These are phyloP conservation scores for Oryza meyeriana DNA, from an alignment of 176 grass and related monocot species.

Conservation along the genomic window DNA sequence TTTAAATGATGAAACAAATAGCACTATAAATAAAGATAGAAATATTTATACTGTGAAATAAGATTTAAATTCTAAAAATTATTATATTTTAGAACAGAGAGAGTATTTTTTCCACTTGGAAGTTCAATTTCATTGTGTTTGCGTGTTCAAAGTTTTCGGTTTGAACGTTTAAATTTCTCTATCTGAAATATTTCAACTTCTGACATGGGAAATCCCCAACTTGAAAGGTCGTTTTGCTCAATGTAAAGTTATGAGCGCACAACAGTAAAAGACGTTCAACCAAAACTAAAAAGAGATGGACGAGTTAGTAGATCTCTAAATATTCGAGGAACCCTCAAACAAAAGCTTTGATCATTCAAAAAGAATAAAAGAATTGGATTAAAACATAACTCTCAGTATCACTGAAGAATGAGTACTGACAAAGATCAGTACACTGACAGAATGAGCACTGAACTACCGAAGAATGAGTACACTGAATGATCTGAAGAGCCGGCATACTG, in stretches of 20 bases:
- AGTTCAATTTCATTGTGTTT: too few relatives aligned
- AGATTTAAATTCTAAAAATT: too few relatives aligned
- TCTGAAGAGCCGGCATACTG: neutral
- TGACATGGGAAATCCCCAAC: neutral
- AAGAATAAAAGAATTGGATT: neutral
- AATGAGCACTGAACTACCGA: neutral
- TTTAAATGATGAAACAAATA: too few relatives aligned
- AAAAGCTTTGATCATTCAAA: neutral
- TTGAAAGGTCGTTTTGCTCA: neutral
- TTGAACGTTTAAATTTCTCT: neutral
- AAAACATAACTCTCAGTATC: neutral
- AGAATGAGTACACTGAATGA: neutral
- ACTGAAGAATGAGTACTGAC: neutral
- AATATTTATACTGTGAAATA: too few relatives aligned
- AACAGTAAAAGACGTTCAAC: neutral
- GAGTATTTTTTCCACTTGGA: too few relatives aligned
- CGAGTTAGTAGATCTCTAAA: neutral
- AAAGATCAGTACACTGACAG: too few relatives aligned
- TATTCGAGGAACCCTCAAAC: neutral
- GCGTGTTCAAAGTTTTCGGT: too few relatives aligned
- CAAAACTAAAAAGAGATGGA: neutral
- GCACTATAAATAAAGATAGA: too few relatives aligned
- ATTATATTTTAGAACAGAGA: too few relatives aligned
- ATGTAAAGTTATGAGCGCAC: neutral
- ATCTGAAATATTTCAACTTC: neutral